Evolutionary conservation across 805 yeast genomes (phyloP).

Genomic region (Saccharomycopsis oosterbeekiorum): DNA sequence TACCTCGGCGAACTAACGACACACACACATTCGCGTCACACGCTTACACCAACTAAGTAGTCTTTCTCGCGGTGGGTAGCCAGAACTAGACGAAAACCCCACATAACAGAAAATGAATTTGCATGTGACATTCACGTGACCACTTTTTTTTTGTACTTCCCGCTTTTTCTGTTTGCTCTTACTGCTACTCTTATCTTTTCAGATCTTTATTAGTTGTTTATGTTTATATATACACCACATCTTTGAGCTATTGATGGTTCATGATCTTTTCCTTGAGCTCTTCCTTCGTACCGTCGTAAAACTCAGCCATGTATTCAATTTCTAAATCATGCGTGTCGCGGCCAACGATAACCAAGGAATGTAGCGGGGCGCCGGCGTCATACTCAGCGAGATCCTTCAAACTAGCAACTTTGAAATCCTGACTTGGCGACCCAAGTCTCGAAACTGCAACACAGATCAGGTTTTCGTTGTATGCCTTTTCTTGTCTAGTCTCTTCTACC

Average conservation of each 20-base stretch:
- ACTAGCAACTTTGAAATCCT: constrained; percentile 77
- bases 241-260: background rate
- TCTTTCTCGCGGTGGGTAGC: no score
- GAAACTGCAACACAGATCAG: constrained; percentile 94
- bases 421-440: constrained; percentile 80
- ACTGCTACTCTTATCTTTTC: no score
- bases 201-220: no score
- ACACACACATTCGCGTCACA: no score
- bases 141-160: no score
- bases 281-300: constrained; percentile 44
- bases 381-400: constrained; percentile 65
- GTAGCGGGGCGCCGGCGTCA: constrained; percentile 92
- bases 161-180: no score
- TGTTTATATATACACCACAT: no score
- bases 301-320: constrained; percentile 71
- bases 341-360: constrained; percentile 83
- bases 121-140: no score
- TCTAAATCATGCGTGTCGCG: constrained; percentile 92
- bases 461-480: constrained; percentile 69
- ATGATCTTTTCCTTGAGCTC: constrained; percentile 28
- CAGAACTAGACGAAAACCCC: no score
- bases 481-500: constrained; percentile 68
- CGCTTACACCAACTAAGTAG: no score
- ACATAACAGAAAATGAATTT: no score
- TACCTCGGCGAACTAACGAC: no score